A percentile compares a stretch with the other conserved stretches of the same genome.
Conservation (phyloP, 768 basidiomycete species). For the Mycena vulgaris region DNA sequence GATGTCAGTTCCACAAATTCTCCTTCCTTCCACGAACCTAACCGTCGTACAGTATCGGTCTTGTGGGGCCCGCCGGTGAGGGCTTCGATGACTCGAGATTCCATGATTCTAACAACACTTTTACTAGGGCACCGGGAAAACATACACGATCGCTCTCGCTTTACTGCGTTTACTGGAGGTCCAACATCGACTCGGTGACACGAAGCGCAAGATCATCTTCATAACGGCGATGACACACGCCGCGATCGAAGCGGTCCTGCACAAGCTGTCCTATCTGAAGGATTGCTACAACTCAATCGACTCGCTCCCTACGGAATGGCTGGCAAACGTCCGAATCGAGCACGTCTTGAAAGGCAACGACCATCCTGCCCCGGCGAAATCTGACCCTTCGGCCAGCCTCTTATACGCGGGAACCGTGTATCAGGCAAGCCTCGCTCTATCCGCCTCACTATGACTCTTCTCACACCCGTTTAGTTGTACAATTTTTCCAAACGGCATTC, state of each 20-base stretch:
- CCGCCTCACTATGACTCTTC: background rate
- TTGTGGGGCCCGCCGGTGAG: constrained; percentile 69
- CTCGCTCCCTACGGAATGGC: constrained; percentile 57
- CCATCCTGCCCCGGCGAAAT: constrained; percentile 54
- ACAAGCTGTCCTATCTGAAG: constrained; percentile 57
- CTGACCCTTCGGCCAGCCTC: constrained; percentile 43
- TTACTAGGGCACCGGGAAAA: constrained; percentile 68
- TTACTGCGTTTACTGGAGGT: constrained; percentile 63
- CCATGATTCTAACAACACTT: background rate
- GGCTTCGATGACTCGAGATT: background rate
- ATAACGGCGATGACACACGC: constrained; percentile 69
- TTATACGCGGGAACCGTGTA: constrained; percentile 66
- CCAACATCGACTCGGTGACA: constrained; percentile 50
- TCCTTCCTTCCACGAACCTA: background rate
- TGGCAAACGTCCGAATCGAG: constrained; percentile 59
- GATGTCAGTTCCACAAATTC: constrained; percentile 36
- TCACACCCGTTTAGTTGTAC: constrained; percentile 53
- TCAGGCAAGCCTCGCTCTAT: constrained; percentile 51
- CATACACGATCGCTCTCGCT: constrained; percentile 65
- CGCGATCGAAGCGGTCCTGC: constrained; percentile 65
- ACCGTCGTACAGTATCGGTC: constrained; percentile 51
- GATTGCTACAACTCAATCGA: constrained; percentile 55
- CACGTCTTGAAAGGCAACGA: constrained; percentile 58
- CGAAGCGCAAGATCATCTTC: constrained; percentile 56
- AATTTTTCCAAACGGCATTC: constrained; percentile 60